Base-by-base conservation (phyloP, 345 rosid species). In the Brassica juncea region DNA sequence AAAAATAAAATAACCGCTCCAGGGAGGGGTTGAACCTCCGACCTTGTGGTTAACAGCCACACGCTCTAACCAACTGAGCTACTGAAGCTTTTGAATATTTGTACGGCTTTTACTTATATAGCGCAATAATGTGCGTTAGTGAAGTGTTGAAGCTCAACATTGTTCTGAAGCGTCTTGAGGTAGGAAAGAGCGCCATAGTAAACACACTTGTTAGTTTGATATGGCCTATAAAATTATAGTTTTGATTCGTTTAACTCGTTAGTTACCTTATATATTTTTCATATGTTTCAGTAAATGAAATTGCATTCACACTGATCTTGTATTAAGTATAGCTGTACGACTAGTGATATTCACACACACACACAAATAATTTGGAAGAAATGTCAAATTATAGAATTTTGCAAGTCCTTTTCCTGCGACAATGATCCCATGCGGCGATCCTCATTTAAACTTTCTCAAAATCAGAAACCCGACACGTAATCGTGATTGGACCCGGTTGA, bases 11-110 rank as follows among this genome's bases (percentile, higher is more conserved):
- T 89, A 93, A 92, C 87, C 90, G 37, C 37, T 34, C 37, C 37
- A 34, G 37, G 0, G 86, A 91, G 90, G 89, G 89, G 81, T 93
- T 73, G 92, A 93, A 93, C 94, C 94, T 90, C 86, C 89, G 88
- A 93, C 97, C 92, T 92, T 91, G 90, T 86, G 91, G 95, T 94
- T 91, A 91, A 91, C 89, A 89, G 90, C 97, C 92, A 90, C 92
- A 91, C 90, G 91, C 88, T 89, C 97, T 91, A 89, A 80, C 95
- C 97, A 88, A 85, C 92, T 90, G 97, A 94, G 93, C 96, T 89
- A 90, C 82, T 89, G 37, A 28, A 28, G 31, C 31, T 28, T 28
- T 28, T 28, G 2, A 28, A 28, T 3, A 3, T 5, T 34, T 34
- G 8, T 34, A 34, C 6, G 1, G 1, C 7, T 5, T 32, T 34